These are phyloP conservation scores for Phialemoniopsis sp. DNA, from an alignment of 2,329 filamentous ascomycete species.

Conservation along the genomic window DNA sequence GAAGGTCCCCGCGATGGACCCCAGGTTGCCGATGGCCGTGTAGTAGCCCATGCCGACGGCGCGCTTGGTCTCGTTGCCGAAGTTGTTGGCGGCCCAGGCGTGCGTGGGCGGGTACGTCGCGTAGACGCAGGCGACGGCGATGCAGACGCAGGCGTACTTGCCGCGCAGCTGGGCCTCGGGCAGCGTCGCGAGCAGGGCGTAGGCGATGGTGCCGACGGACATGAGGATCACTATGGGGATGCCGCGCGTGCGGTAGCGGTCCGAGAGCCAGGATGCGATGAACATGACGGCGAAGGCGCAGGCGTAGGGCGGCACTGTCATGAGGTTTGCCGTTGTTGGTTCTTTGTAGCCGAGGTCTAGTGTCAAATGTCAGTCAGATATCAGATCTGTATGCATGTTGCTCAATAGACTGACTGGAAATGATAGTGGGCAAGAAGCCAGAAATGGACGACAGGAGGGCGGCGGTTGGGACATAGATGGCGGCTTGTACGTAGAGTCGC, in stretches of 20 bases:
- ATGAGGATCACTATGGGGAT: conserved; percentile 12
- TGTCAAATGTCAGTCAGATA: neutral
- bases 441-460: conserved; percentile 10
- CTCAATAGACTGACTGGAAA: conserved; percentile 2
- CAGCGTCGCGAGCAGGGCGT: conserved; percentile 8
- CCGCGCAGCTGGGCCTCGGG: conserved; percentile 8
- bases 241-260: conserved; percentile 10
- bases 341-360: conserved; percentile 10
- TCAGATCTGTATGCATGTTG: neutral
- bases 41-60: conserved; percentile 12
- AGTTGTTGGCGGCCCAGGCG: conserved; percentile 12
- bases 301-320: conserved; percentile 13
- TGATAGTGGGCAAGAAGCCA: conserved; percentile 12
- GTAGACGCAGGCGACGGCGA: conserved; percentile 13
- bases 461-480: conserved; percentile 10
- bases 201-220: conserved; percentile 4
- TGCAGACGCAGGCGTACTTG: conserved; percentile 8
- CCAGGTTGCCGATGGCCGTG: conserved; percentile 15
- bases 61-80: conserved; percentile 13
- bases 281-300: conserved; percentile 9
- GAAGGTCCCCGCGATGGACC: conserved; percentile 8
- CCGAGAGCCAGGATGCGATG: conserved; percentile 9
- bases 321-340: conserved; percentile 11
- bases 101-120: conserved; percentile 10
- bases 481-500: conserved; percentile 5